phyloP scores from a whole-genome alignment of 2,329 filamentous ascomycete genomes.

The Fusarium oligoseptatum region DNA sequence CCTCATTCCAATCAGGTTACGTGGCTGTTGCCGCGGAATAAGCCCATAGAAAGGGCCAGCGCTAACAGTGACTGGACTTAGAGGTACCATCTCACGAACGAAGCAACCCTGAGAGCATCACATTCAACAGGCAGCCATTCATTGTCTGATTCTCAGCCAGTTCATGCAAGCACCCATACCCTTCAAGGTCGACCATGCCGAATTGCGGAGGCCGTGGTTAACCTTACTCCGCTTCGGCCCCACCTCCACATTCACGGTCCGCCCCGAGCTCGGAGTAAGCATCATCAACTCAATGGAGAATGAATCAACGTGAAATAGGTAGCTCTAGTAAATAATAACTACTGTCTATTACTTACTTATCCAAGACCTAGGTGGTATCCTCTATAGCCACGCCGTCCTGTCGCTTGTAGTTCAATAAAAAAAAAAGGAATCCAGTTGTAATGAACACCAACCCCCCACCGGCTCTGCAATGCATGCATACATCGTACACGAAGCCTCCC shows the following conservation, averaged over 20 bases:
- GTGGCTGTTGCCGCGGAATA: neutral
- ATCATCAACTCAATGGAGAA: neutral
- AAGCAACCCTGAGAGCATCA: neutral
- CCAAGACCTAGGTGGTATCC: slow-evolving; percentile 9
- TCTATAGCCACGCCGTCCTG: slow-evolving; percentile 3
- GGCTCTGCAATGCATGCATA: neutral
- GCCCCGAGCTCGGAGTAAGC: slow-evolving; percentile 12
- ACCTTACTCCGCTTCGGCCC: slow-evolving; percentile 15
- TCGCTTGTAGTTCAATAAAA: slow-evolving; percentile 5
- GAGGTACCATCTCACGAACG: neutral
- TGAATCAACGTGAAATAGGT: neutral
- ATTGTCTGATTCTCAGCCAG: slow-evolving; percentile 8
- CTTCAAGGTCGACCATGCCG: slow-evolving; percentile 8
- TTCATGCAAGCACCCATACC: slow-evolving; percentile 27
- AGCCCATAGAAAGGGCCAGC: neutral
- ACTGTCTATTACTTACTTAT: slow-evolving; percentile 34
- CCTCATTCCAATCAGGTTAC: slow-evolving; percentile 6
- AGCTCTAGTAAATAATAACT: slow-evolving; percentile 13
- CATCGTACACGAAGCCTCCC: slow-evolving; percentile 18
- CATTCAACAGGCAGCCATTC: neutral
- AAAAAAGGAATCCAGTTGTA: neutral
- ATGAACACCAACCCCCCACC: neutral
- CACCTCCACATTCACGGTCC: neutral
- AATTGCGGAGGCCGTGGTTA: slow-evolving; percentile 28
- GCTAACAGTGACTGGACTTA: neutral